Evolutionary conservation across 2,329 filamentous ascomycete species (phyloP).

Genomic region (Apiospora pterosperma): DNA sequence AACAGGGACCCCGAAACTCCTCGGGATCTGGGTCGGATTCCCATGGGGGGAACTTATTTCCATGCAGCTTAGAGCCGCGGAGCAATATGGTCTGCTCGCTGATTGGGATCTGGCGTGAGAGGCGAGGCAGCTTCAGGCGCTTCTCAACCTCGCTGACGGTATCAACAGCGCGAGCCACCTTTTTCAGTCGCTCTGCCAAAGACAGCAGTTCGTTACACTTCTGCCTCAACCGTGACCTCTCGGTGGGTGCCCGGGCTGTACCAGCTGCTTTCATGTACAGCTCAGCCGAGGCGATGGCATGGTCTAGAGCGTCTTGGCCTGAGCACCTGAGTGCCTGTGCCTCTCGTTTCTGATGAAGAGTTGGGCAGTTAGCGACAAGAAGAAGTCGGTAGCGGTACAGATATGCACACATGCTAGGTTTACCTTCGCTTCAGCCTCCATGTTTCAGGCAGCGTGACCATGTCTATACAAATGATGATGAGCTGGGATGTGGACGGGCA

Average conservation of each 20-base stretch:
- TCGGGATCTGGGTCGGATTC: constrained; percentile 53
- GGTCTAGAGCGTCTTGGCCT: constrained; percentile 64
- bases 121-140: constrained; percentile 33
- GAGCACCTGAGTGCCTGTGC: constrained; percentile 44
- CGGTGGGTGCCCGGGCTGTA: constrained; percentile 54
- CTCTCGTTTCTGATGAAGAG: constrained; percentile 46
- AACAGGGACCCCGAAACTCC: constrained; percentile 64
- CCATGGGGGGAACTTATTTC: constrained; percentile 84
- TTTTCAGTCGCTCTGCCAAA: constrained; percentile 74
- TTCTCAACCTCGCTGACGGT: constrained; percentile 19
- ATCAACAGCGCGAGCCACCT: constrained; percentile 12
- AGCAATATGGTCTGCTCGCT: constrained; percentile 74
- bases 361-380: constrained; percentile 6
- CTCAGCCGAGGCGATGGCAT: constrained; percentile 76
- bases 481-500: background rate
- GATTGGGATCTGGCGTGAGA: constrained; percentile 59
- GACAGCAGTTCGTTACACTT: constrained; percentile 69
- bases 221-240: constrained; percentile 63
- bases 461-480: background rate
- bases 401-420: background rate
- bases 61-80: constrained; percentile 76
- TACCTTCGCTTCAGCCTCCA: constrained; percentile 48
- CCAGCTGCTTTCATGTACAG: constrained; percentile 74
- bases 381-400: background rate
- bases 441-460: constrained; percentile 11